Base-by-base conservation (phyloP, 805 yeast genomes). In the Candida corydali region DNA sequence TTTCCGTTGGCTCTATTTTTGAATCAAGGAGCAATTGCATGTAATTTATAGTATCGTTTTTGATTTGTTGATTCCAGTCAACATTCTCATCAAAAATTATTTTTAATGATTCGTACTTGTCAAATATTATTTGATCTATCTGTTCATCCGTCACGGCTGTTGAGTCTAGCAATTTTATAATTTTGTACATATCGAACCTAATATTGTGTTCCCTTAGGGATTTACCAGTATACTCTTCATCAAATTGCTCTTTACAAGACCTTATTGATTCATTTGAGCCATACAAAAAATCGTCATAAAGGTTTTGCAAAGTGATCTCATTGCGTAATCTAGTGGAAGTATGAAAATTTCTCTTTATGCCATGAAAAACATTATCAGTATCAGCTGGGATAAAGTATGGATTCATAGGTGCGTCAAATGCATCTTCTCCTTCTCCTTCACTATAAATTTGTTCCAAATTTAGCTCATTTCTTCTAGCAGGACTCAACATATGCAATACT, bases 371-470 rank as follows among this genome's bases (percentile, higher is more conserved):
- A 36, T 65, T 63, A 48, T 73, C 49, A 6, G 36, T 38, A 31
- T 37, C 40, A 11, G 25, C 17, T 6, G 28, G 26, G 5, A 17
- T 25, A n/a, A 23, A 28, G 17, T 23, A 23, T 3, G 26, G 29
- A 22, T 34, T 27, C 3, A 29, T 24, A 14, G 30, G 20, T 8
- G n/a, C 5, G 8, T 27, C 34, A 16, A 26, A n/a, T 4, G 12
- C 29, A 5, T 26, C 31, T 3, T 29, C 34, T n/a, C 28, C 29
- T 41, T 75, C 77, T 19, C 63, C 65, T 10, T 61, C 58, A 20
- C 73, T 68, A 81, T 86, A 87, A 29, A 87, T 51, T 17, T 71
- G 65, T 54, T 87, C 96, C 52, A 89, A 67, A 49, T 85, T 78
- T 45, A 91, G 61, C 40, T 75, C 80, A 12, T 57, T 54, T 40